phyloP scores from a whole-genome alignment of 2,329 filamentous ascomycete species.

The Canariomyces notabilis region DNA sequence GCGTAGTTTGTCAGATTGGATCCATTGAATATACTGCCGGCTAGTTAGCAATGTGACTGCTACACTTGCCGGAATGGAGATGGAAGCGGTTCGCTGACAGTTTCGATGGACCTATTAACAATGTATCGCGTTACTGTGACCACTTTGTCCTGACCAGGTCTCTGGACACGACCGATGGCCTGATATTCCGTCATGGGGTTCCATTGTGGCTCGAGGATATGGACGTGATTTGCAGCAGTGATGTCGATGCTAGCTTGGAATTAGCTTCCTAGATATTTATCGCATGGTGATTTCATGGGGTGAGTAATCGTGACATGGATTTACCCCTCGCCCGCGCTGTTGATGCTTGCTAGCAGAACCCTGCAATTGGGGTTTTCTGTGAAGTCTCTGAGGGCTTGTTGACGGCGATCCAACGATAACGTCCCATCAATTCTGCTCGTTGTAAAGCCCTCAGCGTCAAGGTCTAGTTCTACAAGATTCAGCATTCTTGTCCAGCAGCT shows the following conservation, averaged over 20 bases:
- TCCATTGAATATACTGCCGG: too few relatives aligned
- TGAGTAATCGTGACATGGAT: background rate
- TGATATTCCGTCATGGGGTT: conserved; percentile 33
- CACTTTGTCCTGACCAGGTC: conserved; percentile 28
- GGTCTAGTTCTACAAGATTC: conserved; percentile 21
- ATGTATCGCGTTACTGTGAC: conserved; percentile 29
- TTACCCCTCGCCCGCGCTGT: conserved; percentile 30
- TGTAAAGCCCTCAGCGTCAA: conserved; percentile 13
- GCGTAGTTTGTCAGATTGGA: too few relatives aligned
- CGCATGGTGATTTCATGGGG: background rate
- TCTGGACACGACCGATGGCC: conserved; percentile 30
- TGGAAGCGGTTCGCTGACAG: too few relatives aligned
- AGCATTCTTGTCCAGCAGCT: conserved; percentile 30
- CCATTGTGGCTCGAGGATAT: conserved; percentile 33
- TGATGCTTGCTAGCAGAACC: conserved; percentile 32
- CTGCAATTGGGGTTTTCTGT: conserved; percentile 14
- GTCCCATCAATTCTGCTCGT: conserved; percentile 28
- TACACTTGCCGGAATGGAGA: background rate
- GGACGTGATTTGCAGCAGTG: conserved; percentile 28
- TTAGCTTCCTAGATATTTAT: background rate
- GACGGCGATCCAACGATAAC: conserved; percentile 8
- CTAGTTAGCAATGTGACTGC: too few relatives aligned
- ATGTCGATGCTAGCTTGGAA: conserved; percentile 24
- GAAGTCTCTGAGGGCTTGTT: conserved; percentile 16
- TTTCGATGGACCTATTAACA: conserved; percentile 25